Percentiles rank a stretch among this genome's conserved stretches.
These are phyloP conservation scores for Naganishia sp. DNA, from an alignment of 1,284 basidiomycete species.

Conservation along the genomic window DNA sequence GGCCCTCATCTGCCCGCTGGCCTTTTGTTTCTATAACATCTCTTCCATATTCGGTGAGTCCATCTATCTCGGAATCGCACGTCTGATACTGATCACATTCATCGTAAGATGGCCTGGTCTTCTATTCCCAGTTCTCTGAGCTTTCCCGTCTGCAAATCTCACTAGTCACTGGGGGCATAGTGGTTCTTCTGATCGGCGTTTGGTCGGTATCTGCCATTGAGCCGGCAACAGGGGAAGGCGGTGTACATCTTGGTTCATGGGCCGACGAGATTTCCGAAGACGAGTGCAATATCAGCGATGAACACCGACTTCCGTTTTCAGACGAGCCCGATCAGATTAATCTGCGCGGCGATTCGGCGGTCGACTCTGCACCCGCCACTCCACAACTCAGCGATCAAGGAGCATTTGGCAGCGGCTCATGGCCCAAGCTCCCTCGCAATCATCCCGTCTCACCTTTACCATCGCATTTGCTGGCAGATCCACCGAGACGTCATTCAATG, in stretches of 20 bases:
- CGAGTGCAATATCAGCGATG: slow-evolving; percentile 38
- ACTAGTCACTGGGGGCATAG: slow-evolving; percentile 77
- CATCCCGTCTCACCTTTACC: slow-evolving; percentile 18
- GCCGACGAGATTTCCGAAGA: slow-evolving; percentile 42
- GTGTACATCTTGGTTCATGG: slow-evolving; percentile 54
- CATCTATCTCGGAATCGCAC: too few relatives aligned
- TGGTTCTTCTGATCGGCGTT: slow-evolving; percentile 79
- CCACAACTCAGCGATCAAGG: slow-evolving; percentile 7
- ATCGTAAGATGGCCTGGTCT: slow-evolving; percentile 71
- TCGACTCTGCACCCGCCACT: slow-evolving; percentile 13
- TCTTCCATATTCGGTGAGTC: slow-evolving; percentile 71
- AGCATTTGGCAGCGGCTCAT: slow-evolving; percentile 13
- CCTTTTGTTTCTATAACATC: slow-evolving; percentile 94
- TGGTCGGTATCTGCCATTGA: slow-evolving; percentile 70
- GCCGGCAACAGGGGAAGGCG: slow-evolving; percentile 45
- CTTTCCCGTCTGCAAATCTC: slow-evolving; percentile 69
- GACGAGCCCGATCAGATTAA: slow-evolving; percentile 33
- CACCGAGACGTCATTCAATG: slow-evolving; percentile 16
- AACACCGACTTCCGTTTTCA: slow-evolving; percentile 34
- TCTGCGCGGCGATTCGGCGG: slow-evolving; percentile 25
- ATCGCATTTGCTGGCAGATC: slow-evolving; percentile 23
- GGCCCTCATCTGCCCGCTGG: slow-evolving; percentile 86
- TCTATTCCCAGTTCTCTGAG: slow-evolving; percentile 82
- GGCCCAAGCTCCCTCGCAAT: slow-evolving; percentile 23
- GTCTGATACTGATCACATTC: not conserved